Evolutionary conservation across 331 rosid genomes (phyloP).

Genomic region (Spiraea crenata): DNA sequence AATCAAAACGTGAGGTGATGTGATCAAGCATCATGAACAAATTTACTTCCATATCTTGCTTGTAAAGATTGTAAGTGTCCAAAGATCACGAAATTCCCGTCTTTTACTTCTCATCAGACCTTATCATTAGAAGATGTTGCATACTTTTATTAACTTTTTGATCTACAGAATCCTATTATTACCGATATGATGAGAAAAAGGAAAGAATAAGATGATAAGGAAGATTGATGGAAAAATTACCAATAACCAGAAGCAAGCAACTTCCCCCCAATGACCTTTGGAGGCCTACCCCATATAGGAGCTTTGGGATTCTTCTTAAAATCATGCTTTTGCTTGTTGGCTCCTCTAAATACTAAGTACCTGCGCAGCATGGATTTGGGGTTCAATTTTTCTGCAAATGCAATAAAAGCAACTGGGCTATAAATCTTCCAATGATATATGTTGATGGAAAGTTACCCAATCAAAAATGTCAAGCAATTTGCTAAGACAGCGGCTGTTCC

Average conservation of each 20-base stretch:
- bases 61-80: neutral
- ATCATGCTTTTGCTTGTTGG: conserved; percentile 91
- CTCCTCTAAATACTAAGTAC: conserved; percentile 90
- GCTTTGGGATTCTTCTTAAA: conserved; percentile 92
- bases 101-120: too few relatives aligned
- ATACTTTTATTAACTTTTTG: too few relatives aligned
- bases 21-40: conserved; percentile 17
- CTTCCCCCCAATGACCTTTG: conserved; percentile 63
- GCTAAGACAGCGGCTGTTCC: conserved; percentile 52
- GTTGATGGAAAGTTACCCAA: conserved; percentile 56
- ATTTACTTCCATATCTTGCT: neutral
- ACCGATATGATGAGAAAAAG: neutral
- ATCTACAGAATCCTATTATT: too few relatives aligned
- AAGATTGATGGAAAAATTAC: conserved; percentile 46
- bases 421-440: neutral
- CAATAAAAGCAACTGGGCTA: neutral
- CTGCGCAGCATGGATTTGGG: conserved; percentile 35
- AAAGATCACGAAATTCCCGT: too few relatives aligned
- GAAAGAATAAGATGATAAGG: neutral
- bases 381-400: conserved; percentile 3
- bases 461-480: conserved; percentile 69
- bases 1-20: conserved; percentile 18
- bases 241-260: conserved; percentile 96
- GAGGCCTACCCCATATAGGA: conserved; percentile 86
- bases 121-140: neutral